phyloP scores from a whole-genome alignment of 805 yeast species.

The Cyberlindnera maclurae region DNA sequence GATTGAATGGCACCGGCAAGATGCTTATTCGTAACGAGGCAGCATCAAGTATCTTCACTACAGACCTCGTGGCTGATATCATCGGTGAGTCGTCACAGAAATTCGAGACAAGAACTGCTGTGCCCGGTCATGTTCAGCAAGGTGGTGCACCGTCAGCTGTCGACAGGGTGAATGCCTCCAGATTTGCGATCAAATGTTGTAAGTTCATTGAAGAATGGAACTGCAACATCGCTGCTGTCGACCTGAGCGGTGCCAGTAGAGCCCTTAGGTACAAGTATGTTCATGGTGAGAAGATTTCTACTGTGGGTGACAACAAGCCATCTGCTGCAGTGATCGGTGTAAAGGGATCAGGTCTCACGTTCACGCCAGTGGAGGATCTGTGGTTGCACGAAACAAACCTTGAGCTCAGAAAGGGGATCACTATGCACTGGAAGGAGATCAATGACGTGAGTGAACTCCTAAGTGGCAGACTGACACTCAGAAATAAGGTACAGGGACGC shows the following conservation, averaged over 20 bases:
- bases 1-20: slow-evolving; percentile 79
- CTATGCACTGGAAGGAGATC: slow-evolving; percentile 62
- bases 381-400: slow-evolving; percentile 58
- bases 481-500: slow-evolving; percentile 20
- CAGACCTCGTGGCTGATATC: slow-evolving; percentile 77
- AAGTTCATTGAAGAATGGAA: slow-evolving; percentile 74
- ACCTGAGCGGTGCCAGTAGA: slow-evolving; percentile 31
- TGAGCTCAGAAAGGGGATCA: slow-evolving; percentile 55
- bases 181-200: slow-evolving; percentile 85
- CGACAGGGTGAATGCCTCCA: slow-evolving; percentile 83
- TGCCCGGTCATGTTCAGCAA: slow-evolving; percentile 98
- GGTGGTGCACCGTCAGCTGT: slow-evolving; percentile 94
- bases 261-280: slow-evolving; percentile 46
- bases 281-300: slow-evolving; percentile 40
- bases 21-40: slow-evolving; percentile 76
- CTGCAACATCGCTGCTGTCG: slow-evolving; percentile 25
- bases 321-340: slow-evolving; percentile 57
- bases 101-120: slow-evolving; percentile 89
- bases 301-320: slow-evolving; percentile 34
- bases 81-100: slow-evolving; percentile 68
- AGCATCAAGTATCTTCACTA: slow-evolving; percentile 76
- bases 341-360: slow-evolving; percentile 56
- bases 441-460: slow-evolving; percentile 56
- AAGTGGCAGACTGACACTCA: slow-evolving; percentile 58
- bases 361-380: slow-evolving; percentile 47